phyloP scores from a whole-genome alignment of 83 land plant genomes.

The Diphasiastrum complanatum region DNA sequence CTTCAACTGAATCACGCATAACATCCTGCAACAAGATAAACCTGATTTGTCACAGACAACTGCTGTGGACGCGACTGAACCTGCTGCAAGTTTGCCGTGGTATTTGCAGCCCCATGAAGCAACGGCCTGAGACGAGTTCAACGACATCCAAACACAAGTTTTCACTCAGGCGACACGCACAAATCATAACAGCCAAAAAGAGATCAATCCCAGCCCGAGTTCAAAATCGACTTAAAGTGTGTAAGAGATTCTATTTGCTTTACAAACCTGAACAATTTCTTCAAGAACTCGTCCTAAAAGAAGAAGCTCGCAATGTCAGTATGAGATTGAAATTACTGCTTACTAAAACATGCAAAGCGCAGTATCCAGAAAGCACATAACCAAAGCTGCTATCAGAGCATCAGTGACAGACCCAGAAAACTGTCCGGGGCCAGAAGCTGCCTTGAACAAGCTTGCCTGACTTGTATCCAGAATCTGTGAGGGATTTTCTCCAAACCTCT shows the following conservation, averaged over 20 bases:
- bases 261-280: too few species aligned
- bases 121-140: conserved; percentile 47
- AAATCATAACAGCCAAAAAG: background rate
- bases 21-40: background rate
- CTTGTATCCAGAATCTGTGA: conserved; percentile 30
- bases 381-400: too few species aligned
- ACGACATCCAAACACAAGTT: conserved; percentile 5
- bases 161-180: background rate
- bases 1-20: background rate
- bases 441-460: conserved; percentile 23
- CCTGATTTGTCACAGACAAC: conserved; percentile 45
- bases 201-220: too few species aligned
- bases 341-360: too few species aligned
- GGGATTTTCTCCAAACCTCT: conserved; percentile 36
- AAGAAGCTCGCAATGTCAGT: too few species aligned
- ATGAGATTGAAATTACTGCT: too few species aligned
- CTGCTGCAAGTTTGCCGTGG: conserved; percentile 67
- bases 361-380: too few species aligned
- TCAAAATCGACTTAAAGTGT: too few species aligned
- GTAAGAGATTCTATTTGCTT: too few species aligned
- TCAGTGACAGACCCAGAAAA: conserved; percentile 26
- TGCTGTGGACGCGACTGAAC: conserved; percentile 58
- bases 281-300: too few species aligned
- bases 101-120: conserved; percentile 44
- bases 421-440: conserved; percentile 19